Evolutionary conservation across 352 stramenopile species (phyloP), one percentile per base, ranked within the genome.

Genomic region (Pilasporangium apinafurcum): DNA sequence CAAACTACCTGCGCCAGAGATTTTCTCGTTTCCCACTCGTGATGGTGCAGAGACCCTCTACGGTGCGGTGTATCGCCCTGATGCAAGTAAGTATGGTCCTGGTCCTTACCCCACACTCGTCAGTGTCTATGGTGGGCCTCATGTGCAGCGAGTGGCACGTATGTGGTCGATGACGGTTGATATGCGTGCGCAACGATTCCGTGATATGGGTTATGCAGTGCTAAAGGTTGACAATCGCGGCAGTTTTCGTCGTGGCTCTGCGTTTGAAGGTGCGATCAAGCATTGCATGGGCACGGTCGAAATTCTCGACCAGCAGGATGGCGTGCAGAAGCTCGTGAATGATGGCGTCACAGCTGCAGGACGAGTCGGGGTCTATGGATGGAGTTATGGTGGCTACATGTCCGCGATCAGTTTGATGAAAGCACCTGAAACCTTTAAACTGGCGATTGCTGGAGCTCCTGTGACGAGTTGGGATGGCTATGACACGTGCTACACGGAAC

Each of bases 301-400:
- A 62, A 76, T 96, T 47, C 58, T 80, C 25, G 86, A 96, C 52
- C 85, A 96, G 51, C 59, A 86, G 31, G 74, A 89, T 44, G 83
- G 71, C 33, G 80, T 95, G 29, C 59, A 59, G 27, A 84, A 85
- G 58, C 66, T 98, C 32, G 64, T 94, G 13, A 34, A 68, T 8
- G 65, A 96, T 52, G 89, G 92, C 36, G 65, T 98, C 25, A 95
- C 87, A 32, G 84, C 97, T 57, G 52, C 82, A 10, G 83, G 72
- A 8, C 56, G 86, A 48, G 80, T 96, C 42, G 81, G 96, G 65
- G 97, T 99, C 56, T 98, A 98, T 62, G 96, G 96, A 36, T 99
- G 96, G 96, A 98, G 87, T 51, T 98, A 98, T 73, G 96, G 96
- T 40, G 96, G 96, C 12, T 99, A 98, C 72, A 94, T 98, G 81